Conservation (phyloP, 2,329 filamentous ascomycete species). For the Dendrostoma leiphaemia region DNA sequence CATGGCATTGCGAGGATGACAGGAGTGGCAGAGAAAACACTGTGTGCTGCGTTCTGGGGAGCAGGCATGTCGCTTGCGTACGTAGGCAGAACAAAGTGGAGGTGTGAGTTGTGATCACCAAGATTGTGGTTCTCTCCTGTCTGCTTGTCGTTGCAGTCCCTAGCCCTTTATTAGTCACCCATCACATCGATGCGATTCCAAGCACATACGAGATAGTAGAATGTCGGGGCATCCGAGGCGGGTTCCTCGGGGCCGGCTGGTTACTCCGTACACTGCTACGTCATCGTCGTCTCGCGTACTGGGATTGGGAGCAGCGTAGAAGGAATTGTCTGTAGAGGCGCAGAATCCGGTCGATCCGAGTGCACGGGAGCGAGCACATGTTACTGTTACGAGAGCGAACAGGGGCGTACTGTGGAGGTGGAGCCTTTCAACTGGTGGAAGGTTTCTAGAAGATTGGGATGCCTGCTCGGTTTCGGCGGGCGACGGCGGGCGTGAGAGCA, state of each 20-base stretch:
- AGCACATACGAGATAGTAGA: too few relatives aligned
- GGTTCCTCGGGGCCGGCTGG: background rate
- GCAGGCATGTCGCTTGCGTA: too few relatives aligned
- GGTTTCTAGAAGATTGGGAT: constrained; percentile 18
- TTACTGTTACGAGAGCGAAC: constrained; percentile 1
- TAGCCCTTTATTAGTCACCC: background rate
- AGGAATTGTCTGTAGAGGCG: constrained; percentile 8
- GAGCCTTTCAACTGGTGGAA: constrained; percentile 14
- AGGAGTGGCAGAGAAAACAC: too few relatives aligned
- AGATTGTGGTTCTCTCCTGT: too few relatives aligned
- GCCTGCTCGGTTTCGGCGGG: constrained; percentile 4
- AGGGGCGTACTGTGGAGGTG: constrained; percentile 13
- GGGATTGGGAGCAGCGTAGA: too few relatives aligned
- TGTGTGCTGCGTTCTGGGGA: too few relatives aligned
- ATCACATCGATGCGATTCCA: too few relatives aligned
- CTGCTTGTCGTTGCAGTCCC: background rate
- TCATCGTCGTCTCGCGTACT: constrained; percentile 8
- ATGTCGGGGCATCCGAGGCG: background rate
- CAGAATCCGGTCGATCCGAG: constrained; percentile 15
- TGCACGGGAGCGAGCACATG: background rate
- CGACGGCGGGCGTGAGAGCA: constrained; percentile 13
- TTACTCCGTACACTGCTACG: too few relatives aligned
- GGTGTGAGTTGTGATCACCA: too few relatives aligned
- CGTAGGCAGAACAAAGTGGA: too few relatives aligned
- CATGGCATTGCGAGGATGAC: too few relatives aligned